A percentile compares a stretch with the other conserved stretches of the same genome.
phyloP scores from a whole-genome alignment of 1,139 yeast genomes.

The Taphrina confusa region DNA sequence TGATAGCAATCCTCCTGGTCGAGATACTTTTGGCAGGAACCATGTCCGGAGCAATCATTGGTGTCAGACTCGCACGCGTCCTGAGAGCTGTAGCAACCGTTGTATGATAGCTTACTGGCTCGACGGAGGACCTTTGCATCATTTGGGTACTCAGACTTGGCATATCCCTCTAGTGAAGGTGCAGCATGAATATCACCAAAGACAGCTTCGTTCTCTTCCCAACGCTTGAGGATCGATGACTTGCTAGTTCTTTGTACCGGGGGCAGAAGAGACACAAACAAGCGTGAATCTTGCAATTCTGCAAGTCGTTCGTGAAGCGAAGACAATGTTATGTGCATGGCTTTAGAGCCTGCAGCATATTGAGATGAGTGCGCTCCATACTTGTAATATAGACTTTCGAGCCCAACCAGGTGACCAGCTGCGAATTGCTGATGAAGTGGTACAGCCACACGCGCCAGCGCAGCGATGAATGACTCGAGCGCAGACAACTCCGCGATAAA shows the following conservation, averaged over 20 bases:
- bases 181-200: conserved; percentile 35
- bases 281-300: conserved; percentile 11
- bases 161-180: conserved; percentile 16
- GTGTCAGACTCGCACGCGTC: conserved; percentile 59
- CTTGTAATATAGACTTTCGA: conserved; percentile 32
- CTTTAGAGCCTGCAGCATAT: conserved; percentile 27
- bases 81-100: conserved; percentile 45
- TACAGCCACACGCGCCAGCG: conserved; percentile 20
- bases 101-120: not conserved
- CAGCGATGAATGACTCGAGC: conserved; percentile 30
- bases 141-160: not conserved
- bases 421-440: conserved; percentile 21
- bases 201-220: conserved; percentile 34
- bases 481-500: conserved; percentile 37
- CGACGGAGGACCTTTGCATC: not conserved
- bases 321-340: conserved; percentile 26
- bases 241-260: conserved; percentile 11
- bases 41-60: conserved; percentile 61
- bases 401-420: conserved; percentile 31
- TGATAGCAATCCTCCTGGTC: conserved; percentile 49
- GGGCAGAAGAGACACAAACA: conserved; percentile 28
- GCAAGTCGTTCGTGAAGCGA: conserved; percentile 10
- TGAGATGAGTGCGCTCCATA: conserved; percentile 34
- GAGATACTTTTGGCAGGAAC: conserved; percentile 51
- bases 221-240: conserved; percentile 22